Evolutionary conservation across 2,329 filamentous ascomycete genomes (phyloP).

Genomic region (Fusarium staphyleae): DNA sequence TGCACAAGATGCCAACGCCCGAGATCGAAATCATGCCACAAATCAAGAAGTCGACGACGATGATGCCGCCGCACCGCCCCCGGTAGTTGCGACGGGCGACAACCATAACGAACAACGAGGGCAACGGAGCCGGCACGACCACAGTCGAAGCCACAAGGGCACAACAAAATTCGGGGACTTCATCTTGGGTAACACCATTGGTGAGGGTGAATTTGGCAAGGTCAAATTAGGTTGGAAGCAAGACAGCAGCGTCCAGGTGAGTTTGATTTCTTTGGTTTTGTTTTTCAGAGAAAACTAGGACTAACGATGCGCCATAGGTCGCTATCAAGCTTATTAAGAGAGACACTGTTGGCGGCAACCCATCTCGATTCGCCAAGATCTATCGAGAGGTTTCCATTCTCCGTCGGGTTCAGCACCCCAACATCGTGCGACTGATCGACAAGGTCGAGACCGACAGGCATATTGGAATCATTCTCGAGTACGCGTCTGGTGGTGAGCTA

Average conservation of each 20-base stretch:
- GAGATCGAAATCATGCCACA: slow-evolving; percentile 38
- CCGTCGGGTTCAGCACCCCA: slow-evolving; percentile 86
- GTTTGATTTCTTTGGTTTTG: neutral
- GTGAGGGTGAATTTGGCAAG: slow-evolving; percentile 98
- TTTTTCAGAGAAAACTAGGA: neutral
- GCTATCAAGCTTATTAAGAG: slow-evolving; percentile 97
- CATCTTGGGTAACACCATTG: slow-evolving; percentile 92
- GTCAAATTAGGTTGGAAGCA: slow-evolving; percentile 99
- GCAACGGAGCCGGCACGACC: slow-evolving; percentile 66
- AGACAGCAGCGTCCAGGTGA: slow-evolving; percentile 84
- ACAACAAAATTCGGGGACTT: slow-evolving; percentile 91
- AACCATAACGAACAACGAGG: slow-evolving; percentile 57
- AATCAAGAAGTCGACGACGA: slow-evolving; percentile 33
- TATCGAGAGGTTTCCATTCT: slow-evolving; percentile 96
- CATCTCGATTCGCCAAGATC: slow-evolving; percentile 91
- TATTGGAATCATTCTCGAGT: slow-evolving; percentile 98
- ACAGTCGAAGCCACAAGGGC: slow-evolving; percentile 65
- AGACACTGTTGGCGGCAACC: slow-evolving; percentile 87
- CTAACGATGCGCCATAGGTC: slow-evolving; percentile 62
- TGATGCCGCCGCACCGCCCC: slow-evolving; percentile 56
- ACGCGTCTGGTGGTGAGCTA: slow-evolving; percentile 94
- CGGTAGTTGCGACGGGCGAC: slow-evolving; percentile 53
- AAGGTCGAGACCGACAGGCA: slow-evolving; percentile 98
- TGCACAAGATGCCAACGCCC: slow-evolving; percentile 44
- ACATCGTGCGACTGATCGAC: slow-evolving; percentile 95